Percentiles rank a stretch among this genome's conserved stretches.
These are phyloP conservation scores for Pachyrhizus erosus DNA, from an alignment of 306 rosid genomes.

Conservation along the genomic window DNA sequence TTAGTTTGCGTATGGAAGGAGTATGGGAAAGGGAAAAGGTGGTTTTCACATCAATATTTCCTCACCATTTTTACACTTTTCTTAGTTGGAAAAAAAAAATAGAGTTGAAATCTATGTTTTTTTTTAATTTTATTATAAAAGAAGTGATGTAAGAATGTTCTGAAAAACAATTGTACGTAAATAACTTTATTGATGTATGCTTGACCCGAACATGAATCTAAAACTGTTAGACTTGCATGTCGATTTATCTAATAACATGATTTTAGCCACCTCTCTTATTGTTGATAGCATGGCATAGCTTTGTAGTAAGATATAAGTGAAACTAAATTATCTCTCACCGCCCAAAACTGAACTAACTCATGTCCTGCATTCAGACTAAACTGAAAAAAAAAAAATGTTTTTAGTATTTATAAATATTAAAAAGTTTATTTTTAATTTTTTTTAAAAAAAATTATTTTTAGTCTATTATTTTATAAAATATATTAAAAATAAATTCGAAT, in stretches of 20 bases:
- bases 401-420: too few relatives aligned
- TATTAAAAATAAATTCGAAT: too few relatives aligned
- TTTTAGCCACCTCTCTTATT: too few relatives aligned
- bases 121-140: background rate
- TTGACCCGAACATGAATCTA: constrained; percentile 23
- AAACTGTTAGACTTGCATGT: constrained; percentile 9
- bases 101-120: background rate
- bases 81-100: background rate
- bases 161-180: background rate
- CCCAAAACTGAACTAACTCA: background rate
- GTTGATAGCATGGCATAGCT: background rate
- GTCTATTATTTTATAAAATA: too few relatives aligned
- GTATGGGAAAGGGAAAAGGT: constrained; percentile 13
- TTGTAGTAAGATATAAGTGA: background rate
- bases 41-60: constrained; percentile 20
- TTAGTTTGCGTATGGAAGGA: constrained; percentile 35
- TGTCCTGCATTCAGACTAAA: background rate
- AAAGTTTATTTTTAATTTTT: too few relatives aligned
- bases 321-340: background rate
- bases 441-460: too few relatives aligned
- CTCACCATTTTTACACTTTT: constrained; percentile 25
- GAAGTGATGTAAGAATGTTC: background rate
- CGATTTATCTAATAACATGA: constrained; percentile 7
- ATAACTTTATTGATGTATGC: constrained; percentile 21
- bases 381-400: background rate